phyloP scores from a whole-genome alignment of 768 basidiomycete genomes.

The Boletus rubescentipes region DNA sequence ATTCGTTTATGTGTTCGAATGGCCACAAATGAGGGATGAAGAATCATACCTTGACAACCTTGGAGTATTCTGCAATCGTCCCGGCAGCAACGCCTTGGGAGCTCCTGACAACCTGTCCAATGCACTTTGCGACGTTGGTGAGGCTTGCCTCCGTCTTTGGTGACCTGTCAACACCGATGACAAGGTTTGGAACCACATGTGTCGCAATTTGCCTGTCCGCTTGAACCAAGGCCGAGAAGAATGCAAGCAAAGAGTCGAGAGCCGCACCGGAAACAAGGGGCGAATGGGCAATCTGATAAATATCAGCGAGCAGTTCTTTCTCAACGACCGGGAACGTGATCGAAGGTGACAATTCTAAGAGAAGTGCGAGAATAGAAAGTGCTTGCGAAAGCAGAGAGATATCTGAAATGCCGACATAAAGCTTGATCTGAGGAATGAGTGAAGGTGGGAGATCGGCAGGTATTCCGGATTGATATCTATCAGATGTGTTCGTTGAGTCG shows the following conservation, averaged over 20 bases:
- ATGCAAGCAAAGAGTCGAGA: constrained; percentile 78
- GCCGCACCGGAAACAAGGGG: constrained; percentile 74
- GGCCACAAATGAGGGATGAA: background rate
- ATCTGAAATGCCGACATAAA: constrained; percentile 73
- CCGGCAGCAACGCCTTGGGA: constrained; percentile 73
- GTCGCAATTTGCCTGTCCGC: constrained; percentile 83
- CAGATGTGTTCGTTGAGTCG: background rate
- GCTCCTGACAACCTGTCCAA: constrained; percentile 79
- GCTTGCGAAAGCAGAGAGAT: constrained; percentile 77
- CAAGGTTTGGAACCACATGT: constrained; percentile 76
- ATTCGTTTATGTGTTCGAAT: constrained; percentile 4
- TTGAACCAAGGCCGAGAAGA: constrained; percentile 79
- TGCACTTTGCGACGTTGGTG: constrained; percentile 78
- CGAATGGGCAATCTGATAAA: constrained; percentile 74
- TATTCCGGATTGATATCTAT: constrained; percentile 45
- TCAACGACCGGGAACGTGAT: constrained; percentile 78
- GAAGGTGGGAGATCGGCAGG: constrained; percentile 59
- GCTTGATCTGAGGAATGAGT: constrained; percentile 72
- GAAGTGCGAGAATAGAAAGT: constrained; percentile 60
- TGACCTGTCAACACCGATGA: constrained; percentile 63
- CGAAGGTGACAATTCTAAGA: constrained; percentile 65
- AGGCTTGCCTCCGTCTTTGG: constrained; percentile 53
- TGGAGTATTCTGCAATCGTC: constrained; percentile 82
- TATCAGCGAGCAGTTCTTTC: constrained; percentile 58
- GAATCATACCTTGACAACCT: constrained; percentile 64